phyloP scores from a whole-genome alignment of 2,329 filamentous ascomycete species.

The Xylaria polymorpha region DNA sequence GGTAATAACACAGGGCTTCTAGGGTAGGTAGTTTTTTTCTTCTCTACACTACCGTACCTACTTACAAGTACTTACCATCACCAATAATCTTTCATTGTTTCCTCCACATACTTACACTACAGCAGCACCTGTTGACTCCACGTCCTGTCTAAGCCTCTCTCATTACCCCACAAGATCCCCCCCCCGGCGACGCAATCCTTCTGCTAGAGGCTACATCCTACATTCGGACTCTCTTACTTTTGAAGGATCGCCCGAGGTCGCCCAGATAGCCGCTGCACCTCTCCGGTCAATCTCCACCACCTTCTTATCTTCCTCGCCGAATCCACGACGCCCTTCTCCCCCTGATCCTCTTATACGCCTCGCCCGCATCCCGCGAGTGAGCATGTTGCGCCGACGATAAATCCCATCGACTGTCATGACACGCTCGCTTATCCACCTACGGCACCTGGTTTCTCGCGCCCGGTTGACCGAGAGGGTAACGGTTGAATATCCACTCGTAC shows the following conservation, averaged over 20 bases:
- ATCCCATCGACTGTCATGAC: slow-evolving; percentile 46
- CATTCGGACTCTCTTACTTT: slow-evolving; percentile 12
- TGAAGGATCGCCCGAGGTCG: slow-evolving; percentile 31
- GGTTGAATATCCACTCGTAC: slow-evolving; percentile 44
- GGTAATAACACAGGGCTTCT: slow-evolving; percentile 16
- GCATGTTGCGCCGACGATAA: slow-evolving; percentile 34
- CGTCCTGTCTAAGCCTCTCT: slow-evolving; percentile 19
- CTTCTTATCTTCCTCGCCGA: slow-evolving; percentile 26
- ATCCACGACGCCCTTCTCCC: slow-evolving; percentile 23
- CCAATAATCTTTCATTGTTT: slow-evolving; percentile 8
- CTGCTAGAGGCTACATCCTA: slow-evolving; percentile 32
- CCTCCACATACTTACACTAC: not conserved
- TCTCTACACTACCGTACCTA: not conserved
- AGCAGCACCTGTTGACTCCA: slow-evolving; percentile 5
- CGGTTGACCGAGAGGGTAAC: slow-evolving; percentile 45
- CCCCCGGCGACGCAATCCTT: slow-evolving; percentile 25
- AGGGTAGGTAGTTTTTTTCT: slow-evolving; percentile 22
- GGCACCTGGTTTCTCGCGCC: slow-evolving; percentile 47
- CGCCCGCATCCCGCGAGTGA: slow-evolving; percentile 34
- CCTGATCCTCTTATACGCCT: slow-evolving; percentile 22
- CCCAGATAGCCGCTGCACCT: slow-evolving; percentile 19
- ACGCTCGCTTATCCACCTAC: slow-evolving; percentile 42
- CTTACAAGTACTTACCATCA: not conserved
- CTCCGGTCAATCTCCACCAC: slow-evolving; percentile 22
- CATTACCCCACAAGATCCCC: slow-evolving; percentile 32